phyloP scores from a whole-genome alignment of 257 asterid species.

The Solanum pennellii region DNA sequence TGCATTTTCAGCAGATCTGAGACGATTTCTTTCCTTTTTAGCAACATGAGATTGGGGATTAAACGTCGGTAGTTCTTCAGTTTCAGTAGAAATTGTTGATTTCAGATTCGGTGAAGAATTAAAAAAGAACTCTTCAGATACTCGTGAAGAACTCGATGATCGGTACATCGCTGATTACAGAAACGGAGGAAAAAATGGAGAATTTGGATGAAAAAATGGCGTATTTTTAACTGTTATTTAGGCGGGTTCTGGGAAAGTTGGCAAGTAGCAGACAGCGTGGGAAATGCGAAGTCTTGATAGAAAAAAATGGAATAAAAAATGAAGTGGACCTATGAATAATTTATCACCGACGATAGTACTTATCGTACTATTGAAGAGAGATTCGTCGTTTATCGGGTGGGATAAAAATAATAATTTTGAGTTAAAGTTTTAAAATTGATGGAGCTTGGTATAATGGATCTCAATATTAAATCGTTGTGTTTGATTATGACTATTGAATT shows the following conservation, averaged over 20 bases:
- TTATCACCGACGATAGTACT: neutral
- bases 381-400: too few species aligned
- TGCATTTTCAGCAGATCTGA: conserved; percentile 68
- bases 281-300: neutral
- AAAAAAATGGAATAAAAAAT: neutral
- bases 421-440: too few species aligned
- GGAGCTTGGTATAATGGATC: too few species aligned
- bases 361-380: neutral
- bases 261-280: neutral
- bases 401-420: too few species aligned
- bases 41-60: conserved; percentile 42
- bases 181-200: neutral
- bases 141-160: conserved; percentile 42
- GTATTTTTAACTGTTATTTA: neutral
- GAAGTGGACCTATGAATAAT: neutral
- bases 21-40: conserved; percentile 44
- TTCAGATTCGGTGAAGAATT: conserved; percentile 11
- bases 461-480: too few species aligned
- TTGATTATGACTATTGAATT: too few species aligned
- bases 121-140: conserved; percentile 56
- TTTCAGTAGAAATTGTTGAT: neutral
- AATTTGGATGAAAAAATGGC: neutral
- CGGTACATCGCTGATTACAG: conserved; percentile 33
- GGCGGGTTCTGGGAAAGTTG: neutral
- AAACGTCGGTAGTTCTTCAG: conserved; percentile 33